Conservation (phyloP, 148 eudicot genomes). For the Chenopodium formosanum region DNA sequence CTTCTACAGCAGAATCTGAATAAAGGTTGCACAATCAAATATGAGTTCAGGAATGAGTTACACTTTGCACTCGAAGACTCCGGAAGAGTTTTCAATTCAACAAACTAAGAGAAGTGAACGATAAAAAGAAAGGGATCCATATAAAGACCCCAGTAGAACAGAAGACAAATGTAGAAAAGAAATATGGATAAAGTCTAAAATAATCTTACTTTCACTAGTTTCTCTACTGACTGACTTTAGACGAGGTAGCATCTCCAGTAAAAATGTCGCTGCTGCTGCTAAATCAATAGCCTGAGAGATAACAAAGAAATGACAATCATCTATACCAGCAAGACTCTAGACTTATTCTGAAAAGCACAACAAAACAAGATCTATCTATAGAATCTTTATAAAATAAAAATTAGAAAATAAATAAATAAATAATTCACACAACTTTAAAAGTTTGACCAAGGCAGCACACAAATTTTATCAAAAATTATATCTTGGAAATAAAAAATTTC, state of each 20-base stretch:
- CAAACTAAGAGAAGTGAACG: not conserved
- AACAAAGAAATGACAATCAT: slow-evolving; percentile 9
- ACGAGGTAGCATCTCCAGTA: slow-evolving; percentile 83
- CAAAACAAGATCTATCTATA: not conserved
- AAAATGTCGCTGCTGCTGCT: slow-evolving; percentile 68
- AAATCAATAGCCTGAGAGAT: slow-evolving; percentile 76
- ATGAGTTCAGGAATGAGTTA: slow-evolving; percentile 1
- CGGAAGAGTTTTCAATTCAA: not conserved
- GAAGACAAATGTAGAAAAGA: not conserved
- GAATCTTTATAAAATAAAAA: no score
- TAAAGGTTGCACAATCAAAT: not conserved
- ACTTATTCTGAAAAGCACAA: not conserved
- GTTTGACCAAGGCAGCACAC: not conserved
- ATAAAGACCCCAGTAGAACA: not conserved
- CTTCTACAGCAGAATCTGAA: slow-evolving; percentile 51
- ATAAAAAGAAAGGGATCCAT: not conserved
- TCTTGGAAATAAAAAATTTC: not conserved
- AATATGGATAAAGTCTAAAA: not conserved
- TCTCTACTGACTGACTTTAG: slow-evolving; percentile 47
- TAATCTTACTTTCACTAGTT: slow-evolving; percentile 51
- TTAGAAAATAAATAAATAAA: no score
- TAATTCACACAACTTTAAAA: not conserved
- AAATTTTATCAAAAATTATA: not conserved
- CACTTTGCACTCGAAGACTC: slow-evolving; percentile 10
- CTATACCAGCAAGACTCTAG: not conserved